Base-by-base conservation (phyloP, 2,329 filamentous ascomycete species). In the Colletotrichum zoysiae region DNA sequence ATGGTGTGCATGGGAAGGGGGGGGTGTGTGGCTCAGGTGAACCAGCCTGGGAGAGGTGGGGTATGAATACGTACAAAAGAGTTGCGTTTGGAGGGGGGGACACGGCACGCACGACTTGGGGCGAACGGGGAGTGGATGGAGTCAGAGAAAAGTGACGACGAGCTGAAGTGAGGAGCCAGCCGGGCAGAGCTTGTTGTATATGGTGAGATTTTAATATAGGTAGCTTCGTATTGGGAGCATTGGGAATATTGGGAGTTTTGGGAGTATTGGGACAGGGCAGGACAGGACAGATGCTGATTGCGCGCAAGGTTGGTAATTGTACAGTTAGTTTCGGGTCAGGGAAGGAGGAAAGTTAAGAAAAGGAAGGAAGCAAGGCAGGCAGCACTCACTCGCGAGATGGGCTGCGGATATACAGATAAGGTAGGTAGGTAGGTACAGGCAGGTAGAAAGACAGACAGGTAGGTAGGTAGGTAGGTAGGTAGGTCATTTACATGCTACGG, bases 1-100 rank as follows among this genome's bases (percentile, higher is more conserved):
- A 56, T 56, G 53, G 53, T 33, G 53, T 33, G 78, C 78, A 76
- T 74, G 75, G 75, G 76, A 77, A 78, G 73, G 78, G 78, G 78
- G 77, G 73, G 78, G 78, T 77, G 73, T 26, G 78, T 30, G 78
- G 77, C 78, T 67, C 62, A 63, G 56, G 61, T 40, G 50, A 61
- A 71, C 58, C 35, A 35, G 56, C 30, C 30, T 38, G 35, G 35
- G 50, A 46, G 65, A 61, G 53, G 33, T 53, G 48, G 59, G 40
- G 26, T 30, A 30, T 30, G 30, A 40, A 33, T 56, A 56, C 53
- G 33, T 56, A 40, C 53, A 58, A 65, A 58, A 65, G 62, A 64
- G 61, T 44, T 65, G 57, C 46, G 30, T 38, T 26, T 40, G 26
- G 58, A 62, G 68, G 60, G 42, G 26, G 42, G 18, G 20, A 23